Base-by-base conservation (phyloP, 257 asterid species). In the Solanum virginianum region DNA sequence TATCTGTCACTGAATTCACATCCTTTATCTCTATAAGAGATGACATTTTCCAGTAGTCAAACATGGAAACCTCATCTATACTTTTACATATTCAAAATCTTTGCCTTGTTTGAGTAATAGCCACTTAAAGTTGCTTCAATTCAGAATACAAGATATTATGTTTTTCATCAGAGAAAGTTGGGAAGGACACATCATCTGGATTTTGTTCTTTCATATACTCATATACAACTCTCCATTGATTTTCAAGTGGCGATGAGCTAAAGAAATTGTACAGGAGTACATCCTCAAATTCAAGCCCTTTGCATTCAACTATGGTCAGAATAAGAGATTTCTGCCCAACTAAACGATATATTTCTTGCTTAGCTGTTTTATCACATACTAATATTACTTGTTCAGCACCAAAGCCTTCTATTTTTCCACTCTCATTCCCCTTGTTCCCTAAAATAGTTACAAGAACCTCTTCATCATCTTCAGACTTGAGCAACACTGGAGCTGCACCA, bases 271-370 rank as follows among this genome's bases (percentile, higher is more conserved):
- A 94, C n/a, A 94, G 70, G 80, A 94, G 72, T 15, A 94, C 98
- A 86, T 92, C 98, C 95, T 94, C 92, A 86, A 93, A 93, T 54
- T 93, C 97, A 1, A 93, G 90, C 82, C 96, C 96, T 84, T 93
- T 92, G 93, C 94, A 91, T 65, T 93, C 97, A n/a, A 90, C 57
- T 65, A 93, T 90, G 3, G 95, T 91, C 56, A 92, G 82, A 63
- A 92, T 82, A 8, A 93, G 93, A 57, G 97, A 95, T 71, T 91
- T 90, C 82, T 80, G 84, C 32, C 94, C 96, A 54, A 92, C 82
- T 49, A 70, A 85, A 62, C 36, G 51, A 13, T 80, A 86, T 62
- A 93, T 51, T 88, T 91, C 95, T 36, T 87, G 82, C 74, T 85
- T 88, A 0, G 90, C 89, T 1, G 84, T 60, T 75, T 91, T 93